Evolutionary conservation across 768 basidiomycete species (phyloP).

Genomic region (Tylopilus intermedius): DNA sequence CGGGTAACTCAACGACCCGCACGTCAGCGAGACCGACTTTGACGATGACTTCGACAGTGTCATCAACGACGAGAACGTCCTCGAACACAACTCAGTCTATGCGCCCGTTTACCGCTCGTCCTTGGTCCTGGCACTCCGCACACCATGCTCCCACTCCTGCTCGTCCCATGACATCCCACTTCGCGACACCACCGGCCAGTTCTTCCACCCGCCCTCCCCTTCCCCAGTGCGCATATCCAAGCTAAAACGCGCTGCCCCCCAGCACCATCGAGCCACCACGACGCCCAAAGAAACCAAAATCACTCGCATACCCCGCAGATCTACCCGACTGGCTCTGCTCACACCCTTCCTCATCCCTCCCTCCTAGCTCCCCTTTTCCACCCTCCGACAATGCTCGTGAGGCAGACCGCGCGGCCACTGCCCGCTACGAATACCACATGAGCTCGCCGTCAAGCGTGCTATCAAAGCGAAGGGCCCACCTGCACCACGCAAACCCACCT

Average conservation of each 20-base stretch:
- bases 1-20: too few species aligned
- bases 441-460: conserved; percentile 41
- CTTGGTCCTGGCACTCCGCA: conserved; percentile 16
- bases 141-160: conserved; percentile 22
- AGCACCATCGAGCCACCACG: conserved; percentile 25
- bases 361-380: conserved; percentile 32
- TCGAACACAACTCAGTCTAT: conserved; percentile 4
- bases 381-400: conserved; percentile 9
- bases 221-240: conserved; percentile 27
- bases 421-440: conserved; percentile 19
- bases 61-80: conserved; percentile 13
- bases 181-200: conserved; percentile 32
- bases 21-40: conserved; percentile 19
- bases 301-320: conserved; percentile 27
- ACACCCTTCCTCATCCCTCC: conserved; percentile 29
- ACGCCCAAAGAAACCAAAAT: conserved; percentile 31
- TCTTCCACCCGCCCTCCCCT: conserved; percentile 31
- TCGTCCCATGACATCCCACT: conserved; percentile 20
- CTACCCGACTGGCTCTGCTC: conserved; percentile 28
- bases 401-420: not conserved
- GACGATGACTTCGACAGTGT: conserved; percentile 11
- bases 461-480: conserved; percentile 39
- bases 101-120: conserved; percentile 3
- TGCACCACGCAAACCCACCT: conserved; percentile 6
- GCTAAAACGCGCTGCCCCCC: conserved; percentile 11